Evolutionary conservation across 139 green algal genomes (phyloP).

Genomic region (Coelastrella sp.): DNA sequence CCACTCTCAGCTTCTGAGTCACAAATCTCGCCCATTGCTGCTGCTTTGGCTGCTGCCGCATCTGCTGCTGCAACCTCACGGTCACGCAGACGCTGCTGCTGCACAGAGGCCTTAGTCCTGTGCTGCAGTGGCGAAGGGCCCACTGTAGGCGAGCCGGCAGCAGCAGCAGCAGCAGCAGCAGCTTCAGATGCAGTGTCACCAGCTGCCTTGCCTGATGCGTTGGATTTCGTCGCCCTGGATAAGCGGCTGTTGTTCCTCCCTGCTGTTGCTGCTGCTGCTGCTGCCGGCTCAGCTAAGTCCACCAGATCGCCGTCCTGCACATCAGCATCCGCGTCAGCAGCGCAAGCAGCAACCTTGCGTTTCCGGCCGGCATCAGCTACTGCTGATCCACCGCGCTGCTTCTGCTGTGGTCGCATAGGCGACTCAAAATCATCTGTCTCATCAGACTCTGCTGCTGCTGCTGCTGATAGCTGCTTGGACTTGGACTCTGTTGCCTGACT

Average conservation of each 20-base stretch:
- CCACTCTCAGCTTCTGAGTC: neutral
- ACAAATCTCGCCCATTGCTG: neutral
- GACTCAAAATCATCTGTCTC: neutral
- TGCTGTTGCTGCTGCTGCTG: neutral
- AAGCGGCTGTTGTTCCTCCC: too few relatives aligned
- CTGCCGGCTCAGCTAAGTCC: neutral
- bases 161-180: too few relatives aligned
- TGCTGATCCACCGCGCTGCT: neutral
- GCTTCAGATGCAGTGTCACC: neutral
- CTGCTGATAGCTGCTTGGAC: neutral
- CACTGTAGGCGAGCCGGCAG: neutral
- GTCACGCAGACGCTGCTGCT: neutral
- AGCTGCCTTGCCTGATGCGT: neutral
- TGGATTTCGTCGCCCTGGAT: neutral
- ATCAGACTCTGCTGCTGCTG: neutral
- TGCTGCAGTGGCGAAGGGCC: neutral
- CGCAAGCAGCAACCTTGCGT: neutral
- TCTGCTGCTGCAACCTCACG: neutral
- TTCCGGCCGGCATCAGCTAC: neutral
- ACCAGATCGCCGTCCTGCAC: too few relatives aligned
- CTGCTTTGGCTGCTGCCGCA: constrained; percentile 3
- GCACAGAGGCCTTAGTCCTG: neutral
- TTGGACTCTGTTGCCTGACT: neutral
- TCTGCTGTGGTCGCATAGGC: neutral
- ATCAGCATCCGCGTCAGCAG: too few relatives aligned